Conservation (phyloP, 306 rosid species). For the Cicer chorassanicum region DNA sequence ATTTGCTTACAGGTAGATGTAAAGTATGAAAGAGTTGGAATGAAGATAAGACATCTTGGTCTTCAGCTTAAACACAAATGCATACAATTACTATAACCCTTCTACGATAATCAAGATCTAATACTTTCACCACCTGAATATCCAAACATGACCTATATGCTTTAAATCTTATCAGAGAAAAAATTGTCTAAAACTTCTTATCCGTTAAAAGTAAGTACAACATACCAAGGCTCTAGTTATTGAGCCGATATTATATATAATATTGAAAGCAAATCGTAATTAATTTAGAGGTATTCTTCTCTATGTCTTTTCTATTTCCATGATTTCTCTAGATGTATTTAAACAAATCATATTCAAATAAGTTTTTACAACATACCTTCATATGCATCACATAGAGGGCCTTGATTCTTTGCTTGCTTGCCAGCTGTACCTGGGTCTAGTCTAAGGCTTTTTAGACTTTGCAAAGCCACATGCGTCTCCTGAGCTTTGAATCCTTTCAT, state of each 20-base stretch:
- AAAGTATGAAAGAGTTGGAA: slow-evolving; percentile 32
- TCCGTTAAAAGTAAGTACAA: slow-evolving; percentile 30
- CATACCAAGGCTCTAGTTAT: slow-evolving; percentile 26
- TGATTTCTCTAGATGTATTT: slow-evolving; percentile 38
- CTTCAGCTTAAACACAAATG: slow-evolving; percentile 23
- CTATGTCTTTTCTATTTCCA: slow-evolving; percentile 15
- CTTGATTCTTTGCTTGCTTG: slow-evolving; percentile 52
- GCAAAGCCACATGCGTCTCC: slow-evolving; percentile 54
- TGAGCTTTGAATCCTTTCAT: slow-evolving; percentile 62
- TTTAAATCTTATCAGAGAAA: neutral
- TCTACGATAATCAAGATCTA: slow-evolving; percentile 35
- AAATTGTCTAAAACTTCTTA: slow-evolving; percentile 16
- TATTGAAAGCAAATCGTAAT: slow-evolving; percentile 22
- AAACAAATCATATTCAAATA: slow-evolving; percentile 42
- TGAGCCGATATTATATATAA: slow-evolving; percentile 18
- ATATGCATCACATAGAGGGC: slow-evolving; percentile 53
- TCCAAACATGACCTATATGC: slow-evolving; percentile 16
- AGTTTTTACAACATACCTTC: slow-evolving; percentile 63
- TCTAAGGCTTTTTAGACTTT: slow-evolving; percentile 51
- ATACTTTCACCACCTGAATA: slow-evolving; percentile 31
- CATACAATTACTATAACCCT: slow-evolving; percentile 9
- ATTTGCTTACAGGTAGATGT: slow-evolving; percentile 41
- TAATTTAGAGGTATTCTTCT: slow-evolving; percentile 30
- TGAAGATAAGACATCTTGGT: slow-evolving; percentile 13
- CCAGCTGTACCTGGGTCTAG: slow-evolving; percentile 52